Base-by-base conservation (phyloP, 1,284 basidiomycete genomes). In the Cryptococcus neoformans region DNA sequence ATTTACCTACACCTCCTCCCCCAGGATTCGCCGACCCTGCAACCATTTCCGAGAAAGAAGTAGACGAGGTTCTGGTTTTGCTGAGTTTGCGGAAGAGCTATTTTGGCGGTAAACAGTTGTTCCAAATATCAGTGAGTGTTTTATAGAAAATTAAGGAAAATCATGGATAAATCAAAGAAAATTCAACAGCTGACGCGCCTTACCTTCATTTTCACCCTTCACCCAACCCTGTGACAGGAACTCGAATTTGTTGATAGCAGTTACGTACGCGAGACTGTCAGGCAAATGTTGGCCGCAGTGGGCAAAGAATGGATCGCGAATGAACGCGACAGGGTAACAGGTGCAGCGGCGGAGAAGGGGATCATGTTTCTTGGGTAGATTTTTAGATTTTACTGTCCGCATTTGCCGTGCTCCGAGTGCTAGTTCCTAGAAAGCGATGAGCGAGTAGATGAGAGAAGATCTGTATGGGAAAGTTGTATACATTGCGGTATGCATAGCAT, bases 1-100 rank as follows among this genome's bases (percentile, higher is more conserved):
- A 14, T 4, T 55, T 46, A 44, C 73, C 73, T 1, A 49, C 56
- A 0, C 69, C 70, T 3, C 63, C 73, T 1, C 74, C 74, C 6
- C 76, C 75, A 1, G 69, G 74, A 0, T 77, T 74, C 56, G 50
- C 58, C 6, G 62, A 72, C 49, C 70, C 70, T 0, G 4, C 45
- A 0, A 11, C 28, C 0, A 54, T 76, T n/a, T n/a, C 60, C 4
- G 44, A 62, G 4, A 51, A 56, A 2, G 21, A 59, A 8, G n/a
- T 76, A 0, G 62, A 67, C 34, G 16, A 49, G 4, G 54, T 74
- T n/a, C 44, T 73, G 3, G 63, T 76, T 7, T 53, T 73, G 34
- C 56, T 62, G 45, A 50, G 45, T 4, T 48, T 51, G 11, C 56
- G 52, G 2, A 54, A 47, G 47, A 47, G 38, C 21, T 8, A 51